phyloP scores from a whole-genome alignment of 192 early-diverging fungal species.

The Dispira simplex region DNA sequence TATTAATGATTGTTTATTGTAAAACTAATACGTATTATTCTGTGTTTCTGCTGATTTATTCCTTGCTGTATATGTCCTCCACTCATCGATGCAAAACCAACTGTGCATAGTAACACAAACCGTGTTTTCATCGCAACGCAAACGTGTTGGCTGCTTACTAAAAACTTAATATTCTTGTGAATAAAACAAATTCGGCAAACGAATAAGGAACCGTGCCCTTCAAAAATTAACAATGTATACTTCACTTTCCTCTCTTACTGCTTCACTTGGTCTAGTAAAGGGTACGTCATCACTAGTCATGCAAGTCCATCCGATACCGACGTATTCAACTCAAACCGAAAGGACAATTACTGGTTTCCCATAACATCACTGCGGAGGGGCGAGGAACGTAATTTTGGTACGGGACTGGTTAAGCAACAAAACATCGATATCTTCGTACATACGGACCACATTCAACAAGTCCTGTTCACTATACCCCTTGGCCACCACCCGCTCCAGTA shows the following conservation, averaged over 20 bases:
- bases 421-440: slow-evolving; percentile 63
- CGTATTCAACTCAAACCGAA: background rate
- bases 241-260: background rate
- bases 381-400: slow-evolving; percentile 35
- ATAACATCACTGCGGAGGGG: slow-evolving; percentile 10
- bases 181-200: background rate
- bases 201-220: background rate
- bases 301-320: background rate
- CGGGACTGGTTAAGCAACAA: slow-evolving; percentile 42
- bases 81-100: too few relatives aligned
- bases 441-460: slow-evolving; percentile 50
- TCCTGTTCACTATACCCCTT: slow-evolving; percentile 68
- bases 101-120: too few relatives aligned
- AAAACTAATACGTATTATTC: too few relatives aligned
- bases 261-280: background rate
- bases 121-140: too few relatives aligned
- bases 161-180: too few relatives aligned
- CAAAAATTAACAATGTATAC: background rate
- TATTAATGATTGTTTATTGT: too few relatives aligned
- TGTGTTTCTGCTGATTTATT: too few relatives aligned
- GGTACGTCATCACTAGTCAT: background rate
- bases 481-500: slow-evolving; percentile 51
- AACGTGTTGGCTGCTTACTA: too few relatives aligned
- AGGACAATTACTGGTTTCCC: background rate
- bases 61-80: too few relatives aligned